Evolutionary conservation across 495 filamentous ascomycete species (phyloP), one percentile per base, ranked within the genome.

Genomic region (Alectoria sarmentosa): DNA sequence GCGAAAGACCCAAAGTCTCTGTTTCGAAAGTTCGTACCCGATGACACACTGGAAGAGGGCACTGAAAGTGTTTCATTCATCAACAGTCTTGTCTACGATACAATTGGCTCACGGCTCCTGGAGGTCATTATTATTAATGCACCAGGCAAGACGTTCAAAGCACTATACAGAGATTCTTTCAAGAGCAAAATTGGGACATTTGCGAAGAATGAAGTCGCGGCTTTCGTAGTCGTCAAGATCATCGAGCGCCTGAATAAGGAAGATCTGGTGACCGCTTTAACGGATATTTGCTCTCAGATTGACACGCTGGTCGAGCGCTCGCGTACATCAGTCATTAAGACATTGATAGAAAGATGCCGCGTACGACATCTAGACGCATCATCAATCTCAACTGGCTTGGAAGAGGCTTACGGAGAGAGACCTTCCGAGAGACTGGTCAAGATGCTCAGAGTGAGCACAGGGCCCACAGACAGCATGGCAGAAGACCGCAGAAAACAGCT

Each of bases 141-240:
- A 37, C 91, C 92, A 0, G 92, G 90, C 37, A 96, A 90, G 70
- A 80, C 89, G 26, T 98, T 98, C 82, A 96, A 96, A 72, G 81
- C 82, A 28, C 73, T 98, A 0, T 89, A 93, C 71, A 83, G 81
- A 49, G 84, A 85, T 56, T 83, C 89, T 65, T 88, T 98, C 66
- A 84, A 83, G 62, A 86, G 87, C 2, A 83, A 90, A 9, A 87
- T 98, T 54, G 83, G 83, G 5, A 88, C 83, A 44, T 77, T 96
- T 41, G 81, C 93, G 2, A 88, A 90, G 52, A 98, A 98, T 73
- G 91, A 91, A 66, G 90, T 91, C 63, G 91, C 94, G 13, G 86
- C 85, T 28, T 98, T 94, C 70, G 89, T 93, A 7, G 89, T 90
- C 13, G 84, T 89, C 64, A 82, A 83, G 46, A 83, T 92, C 6